Conservation (phyloP, 2,329 filamentous ascomycete species). For the Trichoderma pleuroti region DNA sequence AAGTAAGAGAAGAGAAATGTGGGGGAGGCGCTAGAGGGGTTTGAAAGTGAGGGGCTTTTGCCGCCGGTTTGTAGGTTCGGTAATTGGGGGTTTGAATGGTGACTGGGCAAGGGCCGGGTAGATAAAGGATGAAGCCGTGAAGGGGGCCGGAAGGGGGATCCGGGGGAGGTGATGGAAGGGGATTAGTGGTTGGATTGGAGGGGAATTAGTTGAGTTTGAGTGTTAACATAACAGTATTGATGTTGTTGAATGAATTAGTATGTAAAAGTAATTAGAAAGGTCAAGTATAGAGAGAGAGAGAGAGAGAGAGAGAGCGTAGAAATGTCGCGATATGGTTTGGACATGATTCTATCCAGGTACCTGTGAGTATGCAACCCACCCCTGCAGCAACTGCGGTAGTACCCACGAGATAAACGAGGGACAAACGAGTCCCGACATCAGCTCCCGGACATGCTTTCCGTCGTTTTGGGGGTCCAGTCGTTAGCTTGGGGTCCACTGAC, state of each 20-base stretch:
- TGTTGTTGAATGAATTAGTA: too few relatives aligned
- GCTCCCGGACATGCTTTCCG: conserved; percentile 10
- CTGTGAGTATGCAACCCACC: neutral
- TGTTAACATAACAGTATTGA: too few relatives aligned
- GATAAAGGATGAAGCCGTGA: neutral
- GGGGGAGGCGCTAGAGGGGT: neutral
- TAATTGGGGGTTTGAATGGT: conserved; percentile 12
- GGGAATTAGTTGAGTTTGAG: neutral
- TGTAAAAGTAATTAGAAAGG: neutral
- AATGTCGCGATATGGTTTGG: neutral
- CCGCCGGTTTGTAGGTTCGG: conserved; percentile 15
- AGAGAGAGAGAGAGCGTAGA: neutral
- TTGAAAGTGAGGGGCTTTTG: conserved; percentile 3
- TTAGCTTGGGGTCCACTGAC: neutral
- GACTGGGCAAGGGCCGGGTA: neutral
- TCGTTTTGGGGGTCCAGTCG: neutral
- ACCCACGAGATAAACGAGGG: too few relatives aligned
- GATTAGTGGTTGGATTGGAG: too few relatives aligned
- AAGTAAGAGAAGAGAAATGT: neutral
- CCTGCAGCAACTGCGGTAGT: neutral
- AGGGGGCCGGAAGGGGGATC: neutral
- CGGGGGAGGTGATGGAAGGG: neutral
- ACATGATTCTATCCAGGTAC: neutral
- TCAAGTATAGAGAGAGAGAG: neutral
- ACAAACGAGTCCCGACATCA: neutral